These are phyloP conservation scores for Lunularia cruciata DNA, from an alignment of 225 moss, liverwort and hornwort genomes.

Conservation along the genomic window DNA sequence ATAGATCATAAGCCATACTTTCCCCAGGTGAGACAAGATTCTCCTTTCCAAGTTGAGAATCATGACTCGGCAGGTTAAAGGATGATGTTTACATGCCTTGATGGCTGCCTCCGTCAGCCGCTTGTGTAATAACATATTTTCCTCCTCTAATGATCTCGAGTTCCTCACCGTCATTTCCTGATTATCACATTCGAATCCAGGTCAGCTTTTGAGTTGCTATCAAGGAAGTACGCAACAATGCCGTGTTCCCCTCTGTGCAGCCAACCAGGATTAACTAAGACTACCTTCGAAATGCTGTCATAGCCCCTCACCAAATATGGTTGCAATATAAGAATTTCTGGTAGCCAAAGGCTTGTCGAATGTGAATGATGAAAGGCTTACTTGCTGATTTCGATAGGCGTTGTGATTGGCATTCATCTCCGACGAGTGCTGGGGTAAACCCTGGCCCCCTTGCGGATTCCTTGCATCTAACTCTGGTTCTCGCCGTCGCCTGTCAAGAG, in stretches of 20 bases:
- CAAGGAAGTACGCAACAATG: background rate
- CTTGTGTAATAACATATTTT: constrained; percentile 57
- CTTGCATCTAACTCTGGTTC: constrained; percentile 44
- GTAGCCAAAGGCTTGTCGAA: too few relatives aligned
- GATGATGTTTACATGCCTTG: constrained; percentile 47
- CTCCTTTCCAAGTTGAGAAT: too few relatives aligned
- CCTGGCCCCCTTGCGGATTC: constrained; percentile 43
- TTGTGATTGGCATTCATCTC: constrained; percentile 55
- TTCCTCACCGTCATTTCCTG: constrained; percentile 73
- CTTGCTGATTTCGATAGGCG: constrained; percentile 45
- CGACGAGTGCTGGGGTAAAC: constrained; percentile 48
- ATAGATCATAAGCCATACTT: background rate
- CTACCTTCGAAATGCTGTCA: too few relatives aligned
- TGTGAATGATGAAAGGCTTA: background rate
- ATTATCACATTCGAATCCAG: background rate
- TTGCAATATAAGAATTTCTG: too few relatives aligned
- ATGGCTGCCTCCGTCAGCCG: constrained; percentile 72
- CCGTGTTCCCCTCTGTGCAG: too few relatives aligned
- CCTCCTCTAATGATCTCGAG: constrained; percentile 63
- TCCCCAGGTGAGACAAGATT: too few relatives aligned
- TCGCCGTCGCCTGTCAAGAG: constrained; percentile 39
- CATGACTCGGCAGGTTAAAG: background rate
- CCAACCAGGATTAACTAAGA: too few relatives aligned
- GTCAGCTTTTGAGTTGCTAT: background rate
- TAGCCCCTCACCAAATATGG: too few relatives aligned